Percentiles rank a stretch among this genome's conserved stretches.
These are phyloP conservation scores for Litchi chinensis DNA, from an alignment of 345 rosid species.

Conservation along the genomic window DNA sequence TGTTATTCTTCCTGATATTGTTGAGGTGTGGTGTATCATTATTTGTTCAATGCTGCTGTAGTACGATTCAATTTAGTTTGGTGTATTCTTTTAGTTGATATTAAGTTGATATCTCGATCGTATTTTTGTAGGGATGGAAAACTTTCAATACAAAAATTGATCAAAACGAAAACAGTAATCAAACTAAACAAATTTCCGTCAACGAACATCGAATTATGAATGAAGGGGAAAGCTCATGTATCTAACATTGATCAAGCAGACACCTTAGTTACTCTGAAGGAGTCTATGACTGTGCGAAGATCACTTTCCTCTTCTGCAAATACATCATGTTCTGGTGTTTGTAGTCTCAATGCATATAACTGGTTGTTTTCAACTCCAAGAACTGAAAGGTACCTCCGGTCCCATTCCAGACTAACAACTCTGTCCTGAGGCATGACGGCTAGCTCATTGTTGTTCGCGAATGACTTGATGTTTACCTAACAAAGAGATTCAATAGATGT, in stretches of 20 bases:
- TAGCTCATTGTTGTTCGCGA: slow-evolving; percentile 83
- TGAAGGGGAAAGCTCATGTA: not conserved
- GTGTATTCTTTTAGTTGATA: not conserved
- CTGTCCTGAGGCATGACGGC: slow-evolving; percentile 93
- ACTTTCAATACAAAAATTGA: too few species aligned
- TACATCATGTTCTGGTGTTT: slow-evolving; percentile 88
- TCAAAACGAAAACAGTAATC: too few species aligned
- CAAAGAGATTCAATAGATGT: slow-evolving; percentile 6
- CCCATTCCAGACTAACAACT: slow-evolving; percentile 83
- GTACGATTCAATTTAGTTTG: not conserved
- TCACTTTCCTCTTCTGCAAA: slow-evolving; percentile 80
- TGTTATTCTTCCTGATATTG: not conserved
- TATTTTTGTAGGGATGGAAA: not conserved
- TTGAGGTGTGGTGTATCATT: not conserved
- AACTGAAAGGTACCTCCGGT: slow-evolving; percentile 83
- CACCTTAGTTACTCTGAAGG: slow-evolving; percentile 83
- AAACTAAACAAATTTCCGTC: not conserved
- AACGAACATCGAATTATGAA: not conserved
- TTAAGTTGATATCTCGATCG: not conserved
- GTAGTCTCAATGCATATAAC: slow-evolving; percentile 80
- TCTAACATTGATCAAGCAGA: slow-evolving; percentile 29
- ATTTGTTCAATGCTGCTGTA: not conserved
- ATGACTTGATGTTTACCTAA: slow-evolving; percentile 92
- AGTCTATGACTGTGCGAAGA: slow-evolving; percentile 83
- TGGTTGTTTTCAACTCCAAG: slow-evolving; percentile 84